Conservation (phyloP, 768 basidiomycete genomes). For the Boletus reticulatus region DNA sequence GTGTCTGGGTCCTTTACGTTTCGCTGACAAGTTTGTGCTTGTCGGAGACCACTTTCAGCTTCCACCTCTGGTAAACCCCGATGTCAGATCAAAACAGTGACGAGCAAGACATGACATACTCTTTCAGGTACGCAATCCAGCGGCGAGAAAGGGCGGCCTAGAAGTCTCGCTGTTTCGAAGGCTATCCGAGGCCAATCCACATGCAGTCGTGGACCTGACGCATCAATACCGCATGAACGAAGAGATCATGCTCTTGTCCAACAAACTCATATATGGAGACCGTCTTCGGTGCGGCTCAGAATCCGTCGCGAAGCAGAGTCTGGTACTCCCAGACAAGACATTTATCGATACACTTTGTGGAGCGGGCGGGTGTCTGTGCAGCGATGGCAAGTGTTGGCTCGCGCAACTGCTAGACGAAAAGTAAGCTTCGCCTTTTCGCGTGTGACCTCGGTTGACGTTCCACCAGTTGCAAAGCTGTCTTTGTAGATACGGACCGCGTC, state of each 20-base stretch:
- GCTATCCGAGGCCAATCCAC: constrained; percentile 83
- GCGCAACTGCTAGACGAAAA: constrained; percentile 57
- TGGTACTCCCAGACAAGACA: constrained; percentile 50
- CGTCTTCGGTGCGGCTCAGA: constrained; percentile 78
- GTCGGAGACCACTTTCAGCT: constrained; percentile 98
- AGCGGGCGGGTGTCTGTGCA: constrained; percentile 28
- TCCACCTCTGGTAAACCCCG: constrained; percentile 74
- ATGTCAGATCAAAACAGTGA: background rate
- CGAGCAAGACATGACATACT: background rate
- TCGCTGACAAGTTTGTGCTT: constrained; percentile 87
- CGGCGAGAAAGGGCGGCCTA: constrained; percentile 80
- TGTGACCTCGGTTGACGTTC: background rate
- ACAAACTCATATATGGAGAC: constrained; percentile 79
- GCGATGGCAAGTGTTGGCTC: constrained; percentile 64
- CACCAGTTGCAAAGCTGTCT: constrained; percentile 77
- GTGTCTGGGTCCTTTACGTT: constrained; percentile 89
- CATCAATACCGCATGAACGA: constrained; percentile 97
- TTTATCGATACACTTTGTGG: constrained; percentile 48
- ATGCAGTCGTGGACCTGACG: constrained; percentile 80
- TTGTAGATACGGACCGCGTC: constrained; percentile 87
- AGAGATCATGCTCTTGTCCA: constrained; percentile 92
- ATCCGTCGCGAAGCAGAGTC: constrained; percentile 55
- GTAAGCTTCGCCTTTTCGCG: constrained; percentile 37
- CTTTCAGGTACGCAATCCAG: constrained; percentile 73
- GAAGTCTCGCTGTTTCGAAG: constrained; percentile 89